Evolutionary conservation across 1,139 yeast species (phyloP).

Genomic region (Candida dubliniensis): DNA sequence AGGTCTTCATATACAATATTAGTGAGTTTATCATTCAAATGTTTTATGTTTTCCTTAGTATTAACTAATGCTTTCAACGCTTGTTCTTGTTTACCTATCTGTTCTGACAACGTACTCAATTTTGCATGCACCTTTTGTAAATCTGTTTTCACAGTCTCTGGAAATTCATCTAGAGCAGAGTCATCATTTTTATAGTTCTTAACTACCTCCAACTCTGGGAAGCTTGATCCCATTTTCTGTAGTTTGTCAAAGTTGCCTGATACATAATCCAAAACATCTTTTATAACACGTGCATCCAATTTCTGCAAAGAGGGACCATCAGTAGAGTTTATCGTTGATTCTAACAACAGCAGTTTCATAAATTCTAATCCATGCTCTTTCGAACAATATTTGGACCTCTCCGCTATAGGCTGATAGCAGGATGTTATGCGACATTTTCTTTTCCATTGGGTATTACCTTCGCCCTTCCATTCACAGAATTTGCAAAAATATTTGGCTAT

Average conservation of each 20-base stretch:
- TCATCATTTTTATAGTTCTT: constrained; percentile 29
- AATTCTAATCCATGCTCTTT: constrained; percentile 68
- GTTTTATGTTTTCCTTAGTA: constrained; percentile 37
- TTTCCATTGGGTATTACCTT: constrained; percentile 61
- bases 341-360: constrained; percentile 33
- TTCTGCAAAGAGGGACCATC: constrained; percentile 12
- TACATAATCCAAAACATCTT: constrained; percentile 17
- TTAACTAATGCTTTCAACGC: constrained; percentile 25
- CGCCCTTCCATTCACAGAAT: constrained; percentile 58
- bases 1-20: constrained; percentile 15
- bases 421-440: constrained; percentile 64
- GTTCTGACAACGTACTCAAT: constrained; percentile 20
- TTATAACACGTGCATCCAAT: constrained; percentile 20
- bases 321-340: constrained; percentile 16
- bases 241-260: constrained; percentile 12
- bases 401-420: constrained; percentile 60
- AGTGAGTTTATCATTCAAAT: constrained; percentile 36
- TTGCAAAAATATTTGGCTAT: constrained; percentile 74
- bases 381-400: constrained; percentile 69
- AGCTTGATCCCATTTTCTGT: constrained; percentile 27
- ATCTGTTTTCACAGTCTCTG: constrained; percentile 26
- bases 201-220: constrained; percentile 44
- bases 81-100: constrained; percentile 19
- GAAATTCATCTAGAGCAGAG: constrained; percentile 29
- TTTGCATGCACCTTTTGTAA: constrained; percentile 22